Conservation (phyloP, 805 yeast genomes). For the Wickerhamiella australiensis region DNA sequence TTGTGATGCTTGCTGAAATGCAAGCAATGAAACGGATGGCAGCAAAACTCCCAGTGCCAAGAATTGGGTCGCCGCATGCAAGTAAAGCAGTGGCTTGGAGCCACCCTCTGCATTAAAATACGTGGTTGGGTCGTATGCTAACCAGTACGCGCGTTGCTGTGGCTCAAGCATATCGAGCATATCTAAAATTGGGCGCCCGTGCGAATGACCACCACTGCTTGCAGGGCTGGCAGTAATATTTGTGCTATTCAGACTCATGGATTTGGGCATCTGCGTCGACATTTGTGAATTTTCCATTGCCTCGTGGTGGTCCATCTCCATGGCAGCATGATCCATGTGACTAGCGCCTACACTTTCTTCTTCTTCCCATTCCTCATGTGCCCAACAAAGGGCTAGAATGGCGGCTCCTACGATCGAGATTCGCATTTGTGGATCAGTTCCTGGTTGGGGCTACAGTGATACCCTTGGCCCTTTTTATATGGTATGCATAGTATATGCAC, state of each 20-base stretch:
- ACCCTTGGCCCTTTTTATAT: neutral
- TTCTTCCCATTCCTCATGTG: constrained; percentile 6
- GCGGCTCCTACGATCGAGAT: constrained; percentile 3
- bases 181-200: constrained; percentile 38
- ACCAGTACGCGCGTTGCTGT: constrained; percentile 69
- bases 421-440: neutral
- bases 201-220: constrained; percentile 12
- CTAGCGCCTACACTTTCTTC: neutral
- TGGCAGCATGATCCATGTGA: neutral
- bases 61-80: constrained; percentile 40
- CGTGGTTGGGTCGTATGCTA: constrained; percentile 61
- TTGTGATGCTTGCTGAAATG: constrained; percentile 47
- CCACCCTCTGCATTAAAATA: constrained; percentile 41
- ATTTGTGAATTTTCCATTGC: neutral
- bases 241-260: neutral
- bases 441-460: neutral
- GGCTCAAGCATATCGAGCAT: constrained; percentile 47
- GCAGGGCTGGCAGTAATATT: constrained; percentile 4
- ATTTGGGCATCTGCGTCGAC: too few species aligned
- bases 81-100: constrained; percentile 39
- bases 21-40: constrained; percentile 56
- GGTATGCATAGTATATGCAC: neutral
- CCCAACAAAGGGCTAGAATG: neutral
- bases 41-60: constrained; percentile 42
- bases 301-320: neutral